Evolutionary conservation across 345 rosid species (phyloP), one percentile per base, ranked within the genome.

Genomic region (Brassica nigra): DNA sequence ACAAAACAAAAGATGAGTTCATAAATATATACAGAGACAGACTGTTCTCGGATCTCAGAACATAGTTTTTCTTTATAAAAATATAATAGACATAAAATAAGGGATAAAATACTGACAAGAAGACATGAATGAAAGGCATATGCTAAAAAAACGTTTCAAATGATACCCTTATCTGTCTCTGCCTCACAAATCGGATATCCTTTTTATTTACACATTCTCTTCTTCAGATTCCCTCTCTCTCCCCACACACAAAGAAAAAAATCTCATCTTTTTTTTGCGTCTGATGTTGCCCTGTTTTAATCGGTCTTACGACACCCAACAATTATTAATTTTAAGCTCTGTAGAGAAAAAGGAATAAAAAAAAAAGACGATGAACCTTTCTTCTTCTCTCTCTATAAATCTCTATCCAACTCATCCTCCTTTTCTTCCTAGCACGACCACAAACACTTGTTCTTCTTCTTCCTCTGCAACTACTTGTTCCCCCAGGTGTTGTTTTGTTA

Each of bases 351-450:
- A 0, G 30, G 36, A 27, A 23, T 4, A 20, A 20, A 20, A 20
- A 20, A 36, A 66, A 28, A 3, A 59, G 70, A 78, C 49, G 70
- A 87, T 77, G 84, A 61, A 77, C 58, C 33, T 84, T 16, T 58
- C 57, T 47, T 47, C 79, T 85, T 85, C 89, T 82, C 87, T 88
- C 80, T 87, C 93, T 84, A 84, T 88, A 88, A 85, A 74, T 74
- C 84, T 67, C 36, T 8, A 85, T 83, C 84, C 83, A 77, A 74
- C 83, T 49, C 18, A 49, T 49, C 6, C 89, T 77, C 74, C 66
- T 49, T 59, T 54, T 39, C 47, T 39, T 39, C 47, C 47, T 30
- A 39, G 49, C 80, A 61, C 74, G 57, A 44, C 78, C 28, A 37
- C 31, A 4, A 2, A 49, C 55, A 74, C 80, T 30, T 58, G 52